These are phyloP conservation scores for Sugiyamaella grinbergsii DNA, from an alignment of 1,139 yeast species.

Conservation along the genomic window DNA sequence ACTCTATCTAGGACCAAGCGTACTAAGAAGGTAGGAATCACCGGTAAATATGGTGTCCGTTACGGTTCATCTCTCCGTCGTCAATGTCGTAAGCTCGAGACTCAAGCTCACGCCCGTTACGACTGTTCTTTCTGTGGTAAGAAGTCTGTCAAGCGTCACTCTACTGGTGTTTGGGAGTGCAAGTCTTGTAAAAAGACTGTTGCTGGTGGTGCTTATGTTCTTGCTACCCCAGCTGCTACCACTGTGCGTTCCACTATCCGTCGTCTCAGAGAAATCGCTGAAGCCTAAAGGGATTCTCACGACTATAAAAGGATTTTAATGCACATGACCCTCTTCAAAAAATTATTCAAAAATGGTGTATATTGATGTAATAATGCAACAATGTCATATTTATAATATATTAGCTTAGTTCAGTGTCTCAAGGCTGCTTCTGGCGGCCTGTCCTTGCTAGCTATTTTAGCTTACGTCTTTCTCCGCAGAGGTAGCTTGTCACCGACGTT, in stretches of 20 bases:
- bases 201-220: slow-evolving; percentile 99
- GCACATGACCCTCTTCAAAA: slow-evolving; percentile 15
- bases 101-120: slow-evolving; percentile 98
- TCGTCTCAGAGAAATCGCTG: slow-evolving; percentile 99
- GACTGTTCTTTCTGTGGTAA: slow-evolving; percentile 99
- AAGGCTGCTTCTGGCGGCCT: slow-evolving; percentile 1
- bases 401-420: background rate
- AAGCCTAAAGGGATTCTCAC: slow-evolving; percentile 63
- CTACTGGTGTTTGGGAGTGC: slow-evolving; percentile 99
- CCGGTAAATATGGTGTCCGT: slow-evolving; percentile 99
- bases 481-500: no score
- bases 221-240: slow-evolving; percentile 98
- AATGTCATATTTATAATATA: slow-evolving; percentile 14
- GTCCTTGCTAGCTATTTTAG: no score
- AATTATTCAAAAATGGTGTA: slow-evolving; percentile 6
- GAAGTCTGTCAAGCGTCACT: slow-evolving; percentile 96
- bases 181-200: slow-evolving; percentile 92
- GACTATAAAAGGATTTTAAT: slow-evolving; percentile 13
- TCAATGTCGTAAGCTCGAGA: slow-evolving; percentile 99
- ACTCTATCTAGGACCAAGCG: slow-evolving; percentile 70
- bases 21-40: slow-evolving; percentile 99
- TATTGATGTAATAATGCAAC: slow-evolving; percentile 18
- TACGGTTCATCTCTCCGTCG: slow-evolving; percentile 99
- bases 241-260: slow-evolving; percentile 99
- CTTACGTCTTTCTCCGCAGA: no score